These are phyloP conservation scores for Kentomonas sorsogonicus DNA, from an alignment of 208 protist genomes.

Conservation along the genomic window DNA sequence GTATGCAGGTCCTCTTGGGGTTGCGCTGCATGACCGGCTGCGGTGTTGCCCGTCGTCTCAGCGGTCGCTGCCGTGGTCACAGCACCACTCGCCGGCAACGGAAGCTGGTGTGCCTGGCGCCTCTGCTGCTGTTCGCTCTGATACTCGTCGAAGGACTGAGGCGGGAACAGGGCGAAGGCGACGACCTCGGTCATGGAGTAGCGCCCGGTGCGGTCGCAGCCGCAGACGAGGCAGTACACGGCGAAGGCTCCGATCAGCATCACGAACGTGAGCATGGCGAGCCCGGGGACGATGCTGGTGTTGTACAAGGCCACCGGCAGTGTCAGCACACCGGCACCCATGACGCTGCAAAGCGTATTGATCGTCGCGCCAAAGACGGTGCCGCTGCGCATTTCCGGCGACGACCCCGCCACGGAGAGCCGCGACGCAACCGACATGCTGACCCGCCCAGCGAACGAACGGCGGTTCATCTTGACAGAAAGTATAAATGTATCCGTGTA, in stretches of 20 bases:
- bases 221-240: slow-evolving; percentile 47
- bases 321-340: slow-evolving; percentile 66
- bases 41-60: too few relatives aligned
- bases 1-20: slow-evolving; percentile 13
- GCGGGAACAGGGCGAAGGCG: slow-evolving; percentile 44
- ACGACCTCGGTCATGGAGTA: slow-evolving; percentile 64
- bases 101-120: neutral
- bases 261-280: slow-evolving; percentile 32
- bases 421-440: slow-evolving; percentile 35
- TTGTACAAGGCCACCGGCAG: slow-evolving; percentile 62
- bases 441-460: slow-evolving; percentile 39
- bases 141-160: slow-evolving; percentile 40
- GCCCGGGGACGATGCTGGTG: slow-evolving; percentile 37
- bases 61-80: too few relatives aligned
- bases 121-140: slow-evolving; percentile 14
- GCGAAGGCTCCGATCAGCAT: slow-evolving; percentile 34
- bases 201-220: slow-evolving; percentile 41
- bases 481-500: too few relatives aligned
- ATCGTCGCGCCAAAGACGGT: slow-evolving; percentile 40
- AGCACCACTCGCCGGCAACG: too few relatives aligned
- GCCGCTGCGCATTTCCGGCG: slow-evolving; percentile 23
- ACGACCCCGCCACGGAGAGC: slow-evolving; percentile 38
- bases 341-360: slow-evolving; percentile 73
- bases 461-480: too few relatives aligned
- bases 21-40: too few relatives aligned